phyloP scores from a whole-genome alignment of 371 early-diverging fungal species.

The Apophysomyces variabilis region DNA sequence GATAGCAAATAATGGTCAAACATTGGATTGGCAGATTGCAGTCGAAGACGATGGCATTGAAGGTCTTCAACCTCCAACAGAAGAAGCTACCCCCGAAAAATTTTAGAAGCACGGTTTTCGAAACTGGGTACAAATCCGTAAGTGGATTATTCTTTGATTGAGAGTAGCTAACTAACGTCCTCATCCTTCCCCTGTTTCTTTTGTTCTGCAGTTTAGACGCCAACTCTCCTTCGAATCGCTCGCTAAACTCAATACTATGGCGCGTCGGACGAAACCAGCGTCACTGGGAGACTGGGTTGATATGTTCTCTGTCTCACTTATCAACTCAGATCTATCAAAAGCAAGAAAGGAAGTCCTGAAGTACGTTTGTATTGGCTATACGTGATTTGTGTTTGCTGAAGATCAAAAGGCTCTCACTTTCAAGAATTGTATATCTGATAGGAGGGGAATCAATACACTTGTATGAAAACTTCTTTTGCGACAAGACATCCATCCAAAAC shows the following conservation, averaged over 20 bases:
- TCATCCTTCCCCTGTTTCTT: background rate
- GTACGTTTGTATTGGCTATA: slow-evolving; percentile 3
- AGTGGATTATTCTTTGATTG: slow-evolving; percentile 1
- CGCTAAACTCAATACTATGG: background rate
- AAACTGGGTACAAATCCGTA: background rate
- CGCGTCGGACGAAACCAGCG: background rate
- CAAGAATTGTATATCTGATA: slow-evolving; percentile 11
- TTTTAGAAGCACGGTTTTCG: background rate
- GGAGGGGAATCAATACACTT: background rate
- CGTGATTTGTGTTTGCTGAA: slow-evolving; percentile 7
- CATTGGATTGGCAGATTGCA: too few relatives aligned
- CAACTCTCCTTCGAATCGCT: background rate
- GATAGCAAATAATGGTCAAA: too few relatives aligned
- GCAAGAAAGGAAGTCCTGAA: slow-evolving; percentile 3
- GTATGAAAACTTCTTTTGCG: slow-evolving; percentile 1
- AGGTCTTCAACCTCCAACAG: background rate
- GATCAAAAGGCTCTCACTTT: slow-evolving; percentile 9
- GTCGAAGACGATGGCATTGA: too few relatives aligned
- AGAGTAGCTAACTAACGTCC: background rate
- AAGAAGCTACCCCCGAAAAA: background rate
- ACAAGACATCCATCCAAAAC: background rate
- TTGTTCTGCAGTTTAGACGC: background rate
- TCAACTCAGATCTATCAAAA: slow-evolving; percentile 1
- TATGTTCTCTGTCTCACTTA: background rate
- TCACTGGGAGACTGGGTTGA: background rate